These are phyloP conservation scores for Apostasia ramifera DNA, from an alignment of 106 monocot genomes.

Conservation along the genomic window DNA sequence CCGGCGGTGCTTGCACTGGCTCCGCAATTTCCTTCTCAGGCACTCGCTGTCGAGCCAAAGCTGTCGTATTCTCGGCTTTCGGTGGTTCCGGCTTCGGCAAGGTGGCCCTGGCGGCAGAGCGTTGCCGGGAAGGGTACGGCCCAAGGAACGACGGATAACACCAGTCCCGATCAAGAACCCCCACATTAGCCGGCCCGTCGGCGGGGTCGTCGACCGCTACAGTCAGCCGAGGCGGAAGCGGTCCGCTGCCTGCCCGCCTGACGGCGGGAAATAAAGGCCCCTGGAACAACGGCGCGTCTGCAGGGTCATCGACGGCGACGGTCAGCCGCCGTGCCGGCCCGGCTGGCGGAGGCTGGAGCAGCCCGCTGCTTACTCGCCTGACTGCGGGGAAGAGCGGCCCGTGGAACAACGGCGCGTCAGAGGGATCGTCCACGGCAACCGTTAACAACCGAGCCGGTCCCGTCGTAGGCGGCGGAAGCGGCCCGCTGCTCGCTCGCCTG, in stretches of 20 bases:
- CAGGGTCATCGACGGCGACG: conserved; percentile 39
- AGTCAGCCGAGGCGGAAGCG: conserved; percentile 18
- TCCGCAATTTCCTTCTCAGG: not conserved
- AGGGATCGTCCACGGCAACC: conserved; percentile 49
- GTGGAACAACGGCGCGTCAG: conserved; percentile 16
- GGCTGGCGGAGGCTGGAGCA: not conserved
- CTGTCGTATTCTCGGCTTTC: not conserved
- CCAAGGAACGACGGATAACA: conserved; percentile 66
- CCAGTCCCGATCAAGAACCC: conserved; percentile 48
- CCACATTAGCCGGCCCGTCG: conserved; percentile 15
- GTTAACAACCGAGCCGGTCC: conserved; percentile 10
- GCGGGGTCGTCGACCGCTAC: conserved; percentile 44
- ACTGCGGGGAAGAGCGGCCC: conserved; percentile 5
- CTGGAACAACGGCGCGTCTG: conserved; percentile 7
- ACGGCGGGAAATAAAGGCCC: conserved; percentile 15
- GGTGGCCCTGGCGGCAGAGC: not conserved
- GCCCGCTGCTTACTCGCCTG: not conserved
- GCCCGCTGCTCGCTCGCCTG: conserved; percentile 16
- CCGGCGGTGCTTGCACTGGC: conserved; percentile 1
- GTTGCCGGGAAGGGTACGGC: conserved; percentile 16
- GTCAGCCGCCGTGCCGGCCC: conserved; percentile 17
- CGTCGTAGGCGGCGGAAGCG: conserved; percentile 4
- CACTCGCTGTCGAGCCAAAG: not conserved
- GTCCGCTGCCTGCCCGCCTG: conserved; percentile 14
- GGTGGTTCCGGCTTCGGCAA: conserved; percentile 4